These are phyloP conservation scores for Harringtonia aguacate DNA, from an alignment of 2,329 filamentous ascomycete genomes.

Conservation along the genomic window DNA sequence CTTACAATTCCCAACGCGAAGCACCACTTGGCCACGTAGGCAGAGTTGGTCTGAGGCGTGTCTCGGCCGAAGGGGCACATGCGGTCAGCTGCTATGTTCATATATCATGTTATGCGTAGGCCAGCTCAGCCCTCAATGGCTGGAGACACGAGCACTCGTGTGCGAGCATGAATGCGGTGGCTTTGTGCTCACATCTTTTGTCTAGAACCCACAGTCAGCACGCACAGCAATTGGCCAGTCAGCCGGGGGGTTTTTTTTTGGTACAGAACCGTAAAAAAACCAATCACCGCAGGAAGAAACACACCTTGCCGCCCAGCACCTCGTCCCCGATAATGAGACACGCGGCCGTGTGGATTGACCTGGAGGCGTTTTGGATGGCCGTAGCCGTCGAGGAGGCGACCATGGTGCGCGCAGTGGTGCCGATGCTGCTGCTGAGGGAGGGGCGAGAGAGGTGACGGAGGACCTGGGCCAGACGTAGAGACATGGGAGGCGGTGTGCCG, in stretches of 20 bases:
- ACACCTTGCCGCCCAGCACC: conserved; percentile 85
- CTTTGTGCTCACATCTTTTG: conserved; percentile 10
- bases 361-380: conserved; percentile 8
- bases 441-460: conserved; percentile 5
- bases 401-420: conserved; percentile 6
- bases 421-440: neutral
- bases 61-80: neutral
- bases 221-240: neutral
- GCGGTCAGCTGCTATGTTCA: neutral
- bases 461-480: conserved; percentile 8
- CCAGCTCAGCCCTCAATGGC: too few relatives aligned
- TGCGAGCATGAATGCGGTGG: neutral
- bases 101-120: too few relatives aligned
- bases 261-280: neutral
- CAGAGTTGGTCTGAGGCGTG: conserved; percentile 46
- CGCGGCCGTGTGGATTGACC: conserved; percentile 74
- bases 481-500: conserved; percentile 5
- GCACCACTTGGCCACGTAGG: conserved; percentile 55
- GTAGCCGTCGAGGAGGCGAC: conserved; percentile 5
- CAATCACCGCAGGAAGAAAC: conserved; percentile 12
- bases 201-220: conserved; percentile 2
- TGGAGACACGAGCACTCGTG: neutral
- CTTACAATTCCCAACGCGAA: conserved; percentile 50
- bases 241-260: neutral
- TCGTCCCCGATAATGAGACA: conserved; percentile 97